Evolutionary conservation across 116 monocot genomes (phyloP).

Genomic region (Trichopus zeylanicus): DNA sequence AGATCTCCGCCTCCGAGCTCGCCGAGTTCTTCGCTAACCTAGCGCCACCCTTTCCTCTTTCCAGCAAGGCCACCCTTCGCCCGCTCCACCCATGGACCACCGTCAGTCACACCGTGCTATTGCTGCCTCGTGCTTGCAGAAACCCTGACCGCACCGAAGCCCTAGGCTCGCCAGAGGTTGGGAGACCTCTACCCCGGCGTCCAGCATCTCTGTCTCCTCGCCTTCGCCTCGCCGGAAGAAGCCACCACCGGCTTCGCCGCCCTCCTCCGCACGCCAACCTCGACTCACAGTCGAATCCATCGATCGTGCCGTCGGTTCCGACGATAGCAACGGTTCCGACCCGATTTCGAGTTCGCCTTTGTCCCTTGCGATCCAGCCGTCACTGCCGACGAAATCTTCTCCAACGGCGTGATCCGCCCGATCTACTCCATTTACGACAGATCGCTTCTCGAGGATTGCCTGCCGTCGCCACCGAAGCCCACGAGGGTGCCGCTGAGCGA

Average conservation of each 20-base stretch:
- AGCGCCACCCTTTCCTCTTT: no score
- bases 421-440: slow-evolving; percentile 29
- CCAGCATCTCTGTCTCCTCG: background rate
- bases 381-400: slow-evolving; percentile 32
- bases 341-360: slow-evolving; percentile 37
- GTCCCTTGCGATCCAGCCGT: slow-evolving; percentile 1
- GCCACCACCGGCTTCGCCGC: no score
- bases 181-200: background rate
- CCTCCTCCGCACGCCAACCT: background rate
- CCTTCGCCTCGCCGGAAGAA: no score
- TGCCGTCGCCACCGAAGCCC: background rate
- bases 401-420: slow-evolving; percentile 25
- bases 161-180: no score
- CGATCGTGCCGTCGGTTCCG: background rate
- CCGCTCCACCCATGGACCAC: no score
- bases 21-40: no score
- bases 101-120: no score
- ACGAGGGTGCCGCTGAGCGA: slow-evolving; percentile 5
- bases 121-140: no score
- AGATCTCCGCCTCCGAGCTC: no score
- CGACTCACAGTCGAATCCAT: background rate
- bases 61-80: no score
- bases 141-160: no score
- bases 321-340: slow-evolving; percentile 1
- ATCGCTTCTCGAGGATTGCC: slow-evolving; percentile 5